Conservation (phyloP, 768 basidiomycete genomes). For the Boletales sp. region DNA sequence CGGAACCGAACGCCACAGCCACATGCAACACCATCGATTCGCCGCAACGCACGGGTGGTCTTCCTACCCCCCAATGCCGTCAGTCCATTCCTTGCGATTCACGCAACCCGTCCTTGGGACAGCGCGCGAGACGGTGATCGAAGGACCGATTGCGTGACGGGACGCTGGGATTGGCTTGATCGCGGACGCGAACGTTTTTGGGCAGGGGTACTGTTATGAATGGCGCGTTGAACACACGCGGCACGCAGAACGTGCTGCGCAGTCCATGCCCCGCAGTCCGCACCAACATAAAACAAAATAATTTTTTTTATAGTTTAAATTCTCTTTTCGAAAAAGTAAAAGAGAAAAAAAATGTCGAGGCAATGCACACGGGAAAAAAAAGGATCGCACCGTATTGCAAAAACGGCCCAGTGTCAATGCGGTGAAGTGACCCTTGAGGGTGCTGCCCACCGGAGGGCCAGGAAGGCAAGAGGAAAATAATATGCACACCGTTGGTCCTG, state of each 20-base stretch:
- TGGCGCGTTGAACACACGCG: slow-evolving; percentile 28
- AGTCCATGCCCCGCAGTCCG: slow-evolving; percentile 5
- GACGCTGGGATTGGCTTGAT: slow-evolving; percentile 2
- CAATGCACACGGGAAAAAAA: not conserved
- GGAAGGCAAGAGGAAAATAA: not conserved
- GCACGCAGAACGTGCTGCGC: slow-evolving; percentile 8
- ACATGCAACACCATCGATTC: too few species aligned
- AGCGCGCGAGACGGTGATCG: slow-evolving; percentile 3
- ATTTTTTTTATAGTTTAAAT: too few species aligned
- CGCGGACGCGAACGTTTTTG: not conserved
- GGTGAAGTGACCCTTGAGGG: not conserved
- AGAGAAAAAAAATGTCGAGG: not conserved
- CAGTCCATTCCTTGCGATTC: too few species aligned
- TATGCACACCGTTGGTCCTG: not conserved
- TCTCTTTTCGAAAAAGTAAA: too few species aligned
- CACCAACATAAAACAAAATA: not conserved
- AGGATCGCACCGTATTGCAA: not conserved
- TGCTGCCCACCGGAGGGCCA: not conserved
- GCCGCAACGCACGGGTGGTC: too few species aligned
- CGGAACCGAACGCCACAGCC: too few species aligned
- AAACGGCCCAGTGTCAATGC: not conserved
- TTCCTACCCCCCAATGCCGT: too few species aligned
- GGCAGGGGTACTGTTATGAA: not conserved
- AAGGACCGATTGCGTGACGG: not conserved
- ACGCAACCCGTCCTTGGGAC: too few species aligned